phyloP scores from a whole-genome alignment of 371 early-diverging fungal species.

The Agmasoma carcini region DNA sequence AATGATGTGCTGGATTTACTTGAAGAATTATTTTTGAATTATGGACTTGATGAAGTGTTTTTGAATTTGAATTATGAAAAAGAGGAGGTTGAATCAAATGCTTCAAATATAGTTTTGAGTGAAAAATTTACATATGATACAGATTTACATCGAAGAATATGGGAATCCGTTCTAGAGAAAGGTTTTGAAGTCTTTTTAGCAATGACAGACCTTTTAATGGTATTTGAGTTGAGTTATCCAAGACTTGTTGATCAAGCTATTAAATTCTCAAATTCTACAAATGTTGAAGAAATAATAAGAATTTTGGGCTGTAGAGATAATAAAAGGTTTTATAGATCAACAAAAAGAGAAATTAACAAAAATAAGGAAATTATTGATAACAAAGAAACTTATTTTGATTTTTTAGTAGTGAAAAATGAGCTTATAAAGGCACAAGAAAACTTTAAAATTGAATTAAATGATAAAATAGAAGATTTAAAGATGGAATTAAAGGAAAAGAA shows the following conservation, averaged over 20 bases:
- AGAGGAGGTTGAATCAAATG: not conserved
- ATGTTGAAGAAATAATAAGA: not conserved
- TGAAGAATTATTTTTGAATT: not conserved
- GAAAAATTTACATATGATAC: not conserved
- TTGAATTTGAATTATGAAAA: not conserved
- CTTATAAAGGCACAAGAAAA: constrained; percentile 43
- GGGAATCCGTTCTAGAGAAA: not conserved
- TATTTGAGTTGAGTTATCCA: not conserved
- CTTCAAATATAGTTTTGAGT: not conserved
- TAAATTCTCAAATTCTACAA: not conserved
- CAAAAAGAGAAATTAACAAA: not conserved
- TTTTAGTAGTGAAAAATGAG: constrained; percentile 37
- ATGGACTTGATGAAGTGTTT: constrained; percentile 8
- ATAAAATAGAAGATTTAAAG: constrained; percentile 14
- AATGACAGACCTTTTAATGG: not conserved
- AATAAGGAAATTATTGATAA: not conserved
- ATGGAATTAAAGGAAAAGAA: constrained; percentile 9
- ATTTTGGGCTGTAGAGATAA: not conserved
- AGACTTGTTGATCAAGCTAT: not conserved
- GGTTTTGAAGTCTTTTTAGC: not conserved
- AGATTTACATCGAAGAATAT: not conserved
- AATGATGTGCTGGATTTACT: constrained; percentile 4
- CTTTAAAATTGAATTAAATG: constrained; percentile 21
- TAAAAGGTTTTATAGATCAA: constrained; percentile 1
- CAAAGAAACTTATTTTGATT: constrained; percentile 31